Evolutionary conservation across 1,284 basidiomycete species (phyloP).

Genomic region (Fomes fomentarius): DNA sequence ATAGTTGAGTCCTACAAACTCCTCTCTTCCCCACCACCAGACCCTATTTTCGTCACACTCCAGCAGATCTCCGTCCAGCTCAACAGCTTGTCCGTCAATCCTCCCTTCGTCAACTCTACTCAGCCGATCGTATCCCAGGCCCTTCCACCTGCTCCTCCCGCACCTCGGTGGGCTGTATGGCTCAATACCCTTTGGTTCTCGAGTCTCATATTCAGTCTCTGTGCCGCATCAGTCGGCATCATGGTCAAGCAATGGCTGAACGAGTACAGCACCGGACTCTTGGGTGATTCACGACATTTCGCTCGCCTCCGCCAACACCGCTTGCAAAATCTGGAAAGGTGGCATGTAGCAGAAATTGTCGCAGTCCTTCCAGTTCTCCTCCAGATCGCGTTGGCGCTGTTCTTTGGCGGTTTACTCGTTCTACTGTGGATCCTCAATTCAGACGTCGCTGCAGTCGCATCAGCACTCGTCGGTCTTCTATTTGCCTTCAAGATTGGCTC

Average conservation of each 20-base stretch:
- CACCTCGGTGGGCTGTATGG: constrained; percentile 5
- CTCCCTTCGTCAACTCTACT: constrained; percentile 12
- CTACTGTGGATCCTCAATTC: not conserved
- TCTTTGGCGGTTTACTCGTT: constrained; percentile 30
- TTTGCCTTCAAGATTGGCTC: constrained; percentile 16
- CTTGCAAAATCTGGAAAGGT: constrained; percentile 30
- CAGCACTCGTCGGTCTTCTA: not conserved
- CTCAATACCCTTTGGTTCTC: constrained; percentile 14
- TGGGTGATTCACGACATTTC: not conserved
- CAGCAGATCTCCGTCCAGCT: constrained; percentile 17
- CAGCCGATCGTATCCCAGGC: not conserved
- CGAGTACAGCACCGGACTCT: constrained; percentile 10
- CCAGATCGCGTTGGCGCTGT: constrained; percentile 34
- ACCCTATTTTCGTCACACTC: not conserved
- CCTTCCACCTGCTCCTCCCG: not conserved
- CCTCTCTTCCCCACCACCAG: not conserved
- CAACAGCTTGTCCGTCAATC: constrained; percentile 7
- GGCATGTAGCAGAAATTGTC: constrained; percentile 33
- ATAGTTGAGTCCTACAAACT: constrained; percentile 5
- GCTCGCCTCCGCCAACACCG: constrained; percentile 27
- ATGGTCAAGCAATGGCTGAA: constrained; percentile 14
- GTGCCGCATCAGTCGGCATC: constrained; percentile 19
- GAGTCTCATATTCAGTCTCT: constrained; percentile 23
- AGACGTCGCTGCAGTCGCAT: not conserved
- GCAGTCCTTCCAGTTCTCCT: constrained; percentile 33